Base-by-base conservation (phyloP, 163 green algal genomes). In the Coccomyxa subellipsoidea region DNA sequence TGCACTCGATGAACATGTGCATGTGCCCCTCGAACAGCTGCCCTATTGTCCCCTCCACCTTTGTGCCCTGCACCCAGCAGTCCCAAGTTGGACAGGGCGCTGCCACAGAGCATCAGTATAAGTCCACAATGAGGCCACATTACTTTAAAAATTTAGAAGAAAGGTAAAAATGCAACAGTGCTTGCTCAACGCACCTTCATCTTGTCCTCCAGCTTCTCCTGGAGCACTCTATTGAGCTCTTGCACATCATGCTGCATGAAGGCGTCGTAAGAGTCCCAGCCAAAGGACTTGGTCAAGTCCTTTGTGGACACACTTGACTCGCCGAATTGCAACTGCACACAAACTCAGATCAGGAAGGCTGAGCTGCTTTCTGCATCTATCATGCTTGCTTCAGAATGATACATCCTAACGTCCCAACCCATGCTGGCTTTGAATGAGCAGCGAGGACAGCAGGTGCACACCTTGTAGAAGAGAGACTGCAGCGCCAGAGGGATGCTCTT, bases 161-260 rank as follows among this genome's bases (percentile, higher is more conserved):
- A n/a, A n/a, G n/a, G n/a, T n/a, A n/a, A n/a, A n/a, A n/a, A n/a
- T n/a, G n/a, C n/a, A n/a, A n/a, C n/a, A n/a, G n/a, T n/a, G n/a
- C n/a, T n/a, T n/a, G 47, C 47, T 59, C 15, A 12, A 59, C 23
- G 47, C 47, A 88, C 93, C 94, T 99, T 99, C 97, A 99, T 99
- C 83, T 99, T 99, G 47, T 98, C 94, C 83, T 99, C 96, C 81
- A 99, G 92, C 81, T 96, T 96, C 79, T 99, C 97, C 81, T 90
- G 96, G 66, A 99, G 92, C 54, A 99, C 94, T 29, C 93, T 89
- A 83, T 98, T 98, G n/a, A 99, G 90, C 91, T 99, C 97, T 87
- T 96, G 90, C 72, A 98, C 94, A 87, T 99, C 96, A 80, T 99
- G 96, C 93, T 99, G 96, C 91, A 98, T 92, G 91, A 99, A 99